Evolutionary conservation across 768 basidiomycete species (phyloP), one percentile per base, ranked within the genome.

Genomic region (Cytidiella melzeri): DNA sequence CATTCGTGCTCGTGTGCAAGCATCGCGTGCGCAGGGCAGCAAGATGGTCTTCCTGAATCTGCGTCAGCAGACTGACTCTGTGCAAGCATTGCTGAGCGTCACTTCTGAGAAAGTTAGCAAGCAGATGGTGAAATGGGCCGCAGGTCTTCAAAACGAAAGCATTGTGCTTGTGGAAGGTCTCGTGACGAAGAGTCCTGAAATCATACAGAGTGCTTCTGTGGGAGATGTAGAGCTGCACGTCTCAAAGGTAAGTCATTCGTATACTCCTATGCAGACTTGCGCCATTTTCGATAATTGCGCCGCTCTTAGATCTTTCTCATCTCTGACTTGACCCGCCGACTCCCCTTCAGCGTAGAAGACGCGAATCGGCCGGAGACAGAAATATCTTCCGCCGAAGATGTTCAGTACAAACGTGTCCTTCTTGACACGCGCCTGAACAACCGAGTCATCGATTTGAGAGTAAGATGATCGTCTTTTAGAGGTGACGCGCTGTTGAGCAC

Each of bases 71-170:
- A 84, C 77, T 12, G 76, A 86, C 61, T 76, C 94, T 48, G 83
- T 99, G 7, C 95, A 98, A 64, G 93, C 87, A 28, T 71, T 98
- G 36, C 72, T 95, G 52, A 67, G 73, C 42, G 80, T 87, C 20
- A 71, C 84, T 9, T 77, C 81, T 10, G 86, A 80, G 41, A 83
- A 79, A 60, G 76, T 98, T 23, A 94, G 91, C 54, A 97, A 94
- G 69, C 93, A 95, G 65, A 99, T 99, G 96, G 80, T 92, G 34
- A 96, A 92, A 68, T 98, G 88, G 87, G 80, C 84, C 15, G 82
- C 83, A 18, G 63, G 79, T 21, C 69, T 98, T 43, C 72, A 84
- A 23, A 79, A 79, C 59, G 96, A 99, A 71, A 89, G 86, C 51
- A 93, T 99, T 60, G 85, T 98, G 4, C 79, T 94, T 20, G 86